Conservation (phyloP, 148 eudicot genomes). For the Rhododendron vialii region DNA sequence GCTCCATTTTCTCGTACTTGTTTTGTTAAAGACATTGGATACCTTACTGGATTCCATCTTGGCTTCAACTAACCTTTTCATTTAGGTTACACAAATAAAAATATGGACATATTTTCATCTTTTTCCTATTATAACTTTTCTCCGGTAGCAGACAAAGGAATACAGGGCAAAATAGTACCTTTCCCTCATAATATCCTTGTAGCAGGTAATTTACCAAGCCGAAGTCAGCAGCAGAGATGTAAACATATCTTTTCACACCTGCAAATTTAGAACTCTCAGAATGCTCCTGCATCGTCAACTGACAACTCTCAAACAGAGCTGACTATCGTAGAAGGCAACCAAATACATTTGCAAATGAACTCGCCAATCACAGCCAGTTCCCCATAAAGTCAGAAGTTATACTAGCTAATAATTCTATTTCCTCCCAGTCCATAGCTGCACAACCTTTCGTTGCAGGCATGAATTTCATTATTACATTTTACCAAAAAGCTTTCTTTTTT, state of each 20-base stretch:
- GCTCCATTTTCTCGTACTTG: not conserved
- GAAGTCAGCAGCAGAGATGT: constrained; percentile 73
- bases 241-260: constrained; percentile 66
- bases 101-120: not conserved
- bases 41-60: not conserved
- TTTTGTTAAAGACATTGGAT: not conserved
- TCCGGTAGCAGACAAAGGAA: not conserved
- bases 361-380: not conserved
- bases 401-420: not conserved
- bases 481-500: not conserved
- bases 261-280: constrained; percentile 11
- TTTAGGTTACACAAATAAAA: not conserved
- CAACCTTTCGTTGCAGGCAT: not conserved
- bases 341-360: not conserved
- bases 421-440: not conserved
- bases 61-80: constrained; percentile 1
- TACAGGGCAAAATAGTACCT: constrained; percentile 36
- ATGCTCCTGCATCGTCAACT: not conserved
- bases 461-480: not conserved
- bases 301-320: not conserved
- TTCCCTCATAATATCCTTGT: constrained; percentile 68
- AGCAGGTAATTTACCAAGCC: constrained; percentile 55
- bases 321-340: not conserved
- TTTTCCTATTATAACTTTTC: not conserved
- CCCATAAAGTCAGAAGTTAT: not conserved